phyloP scores from a whole-genome alignment of 148 eudicot species.

The Camellia japonica region DNA sequence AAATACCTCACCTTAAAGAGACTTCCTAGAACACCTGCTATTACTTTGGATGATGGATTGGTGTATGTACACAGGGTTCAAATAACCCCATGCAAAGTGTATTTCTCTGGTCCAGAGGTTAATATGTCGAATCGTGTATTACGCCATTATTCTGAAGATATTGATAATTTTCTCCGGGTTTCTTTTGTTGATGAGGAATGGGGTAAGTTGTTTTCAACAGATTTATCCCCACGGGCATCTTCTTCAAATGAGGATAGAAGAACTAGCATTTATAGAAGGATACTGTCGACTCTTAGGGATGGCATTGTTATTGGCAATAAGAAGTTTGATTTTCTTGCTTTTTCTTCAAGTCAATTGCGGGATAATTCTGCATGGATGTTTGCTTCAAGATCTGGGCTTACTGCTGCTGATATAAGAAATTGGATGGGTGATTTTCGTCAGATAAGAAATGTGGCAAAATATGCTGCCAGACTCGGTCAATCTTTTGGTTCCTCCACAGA shows the following conservation, averaged over 20 bases:
- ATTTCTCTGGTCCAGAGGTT: conserved; percentile 83
- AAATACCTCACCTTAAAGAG: conserved; percentile 34
- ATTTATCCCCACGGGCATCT: conserved; percentile 49
- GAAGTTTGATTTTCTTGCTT: conserved; percentile 88
- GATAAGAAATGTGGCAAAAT: conserved; percentile 81
- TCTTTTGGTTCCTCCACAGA: conserved; percentile 85
- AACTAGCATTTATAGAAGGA: conserved; percentile 57
- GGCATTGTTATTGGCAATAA: conserved; percentile 65
- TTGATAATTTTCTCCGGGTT: conserved; percentile 77
- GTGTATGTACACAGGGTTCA: conserved; percentile 66
- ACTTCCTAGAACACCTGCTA: conserved; percentile 40
- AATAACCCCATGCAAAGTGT: conserved; percentile 72
- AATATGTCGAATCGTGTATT: conserved; percentile 79
- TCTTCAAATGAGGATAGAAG: conserved; percentile 27
- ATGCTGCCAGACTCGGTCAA: conserved; percentile 96
- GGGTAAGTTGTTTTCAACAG: conserved; percentile 61
- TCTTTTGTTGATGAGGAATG: conserved; percentile 82
- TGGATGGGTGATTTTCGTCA: conserved; percentile 79
- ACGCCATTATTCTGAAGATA: conserved; percentile 44
- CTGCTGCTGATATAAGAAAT: conserved; percentile 59
- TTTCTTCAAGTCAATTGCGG: conserved; percentile 83
- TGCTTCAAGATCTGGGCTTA: conserved; percentile 60
- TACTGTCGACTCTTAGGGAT: conserved; percentile 46
- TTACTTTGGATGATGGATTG: conserved; percentile 60
- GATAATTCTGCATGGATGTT: conserved; percentile 94